Percentiles rank a stretch among this genome's conserved stretches.
These are phyloP conservation scores for Aspergillus caelatus DNA, from an alignment of 2,329 filamentous ascomycete genomes.

Conservation along the genomic window DNA sequence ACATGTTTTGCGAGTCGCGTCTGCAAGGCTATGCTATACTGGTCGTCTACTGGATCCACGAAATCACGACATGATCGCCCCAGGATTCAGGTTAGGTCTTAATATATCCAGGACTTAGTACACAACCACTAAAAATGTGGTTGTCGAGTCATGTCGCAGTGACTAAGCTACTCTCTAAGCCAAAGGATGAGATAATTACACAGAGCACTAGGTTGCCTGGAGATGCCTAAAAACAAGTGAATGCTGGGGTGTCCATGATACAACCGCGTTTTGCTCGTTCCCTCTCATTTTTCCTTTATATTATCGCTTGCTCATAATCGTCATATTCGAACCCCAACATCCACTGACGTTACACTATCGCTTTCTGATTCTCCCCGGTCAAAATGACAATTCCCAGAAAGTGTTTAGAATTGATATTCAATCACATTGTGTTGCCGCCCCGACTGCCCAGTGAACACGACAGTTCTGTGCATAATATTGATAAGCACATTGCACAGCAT, in stretches of 20 bases:
- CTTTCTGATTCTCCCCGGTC: not conserved
- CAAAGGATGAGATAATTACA: not conserved
- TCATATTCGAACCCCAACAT: not conserved
- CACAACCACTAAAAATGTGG: not conserved
- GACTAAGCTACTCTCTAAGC: not conserved
- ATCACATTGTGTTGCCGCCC: not conserved
- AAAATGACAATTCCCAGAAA: not conserved
- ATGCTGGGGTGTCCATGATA: not conserved
- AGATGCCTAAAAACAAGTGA: not conserved
- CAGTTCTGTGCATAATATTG: not conserved
- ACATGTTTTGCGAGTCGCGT: not conserved
- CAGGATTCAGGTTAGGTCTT: not conserved
- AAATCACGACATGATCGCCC: not conserved
- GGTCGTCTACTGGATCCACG: not conserved
- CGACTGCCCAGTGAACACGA: not conserved
- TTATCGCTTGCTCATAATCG: not conserved
- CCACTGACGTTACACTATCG: not conserved
- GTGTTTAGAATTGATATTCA: not conserved
- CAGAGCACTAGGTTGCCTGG: not conserved
- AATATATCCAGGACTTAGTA: too few species aligned
- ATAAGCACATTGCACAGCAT: not conserved
- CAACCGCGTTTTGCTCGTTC: not conserved
- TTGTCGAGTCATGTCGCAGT: not conserved
- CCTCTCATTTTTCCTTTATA: not conserved
- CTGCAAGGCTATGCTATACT: not conserved